Base-by-base conservation (phyloP, 305 asterid species). In the Fraxinus albicans region DNA sequence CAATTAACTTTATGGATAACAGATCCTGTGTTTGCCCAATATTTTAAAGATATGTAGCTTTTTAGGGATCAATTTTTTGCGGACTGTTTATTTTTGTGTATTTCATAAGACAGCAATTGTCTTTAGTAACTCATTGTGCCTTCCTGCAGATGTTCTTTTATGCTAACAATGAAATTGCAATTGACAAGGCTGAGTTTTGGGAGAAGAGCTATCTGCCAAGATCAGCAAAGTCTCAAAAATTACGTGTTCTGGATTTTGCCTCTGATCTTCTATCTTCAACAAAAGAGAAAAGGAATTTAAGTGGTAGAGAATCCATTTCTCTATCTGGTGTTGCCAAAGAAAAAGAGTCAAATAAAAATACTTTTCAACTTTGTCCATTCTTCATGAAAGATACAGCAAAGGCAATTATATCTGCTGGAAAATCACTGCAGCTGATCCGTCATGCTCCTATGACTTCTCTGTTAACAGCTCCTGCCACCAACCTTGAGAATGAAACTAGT, bases 141-240 rank as follows among this genome's bases (percentile, higher is more conserved):
- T 84, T 70, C 84, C 33, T 82, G 88, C 94, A 94, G 99, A 91
- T 93, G 95, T 96, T 95, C 88, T 96, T 96, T 86, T 90, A 86
- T 84, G 92, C 93, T 74, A 96, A 95, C 87, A 90, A 88, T 88
- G 87, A 50, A 82, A 90, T 94, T 86, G 86, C 96, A 42, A 93
- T 96, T 86, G 95, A 92, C 60, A 96, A 93, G 87, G 92, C 97
- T 84, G 99, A 94, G 83, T 96, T 94, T 87, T 96, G 99, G 99
- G 99, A 93, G 91, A 93, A 92, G 89, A 95, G 99, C 93, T 95
- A 92, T 86, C 88, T 88, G 85, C 94, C 84, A 29, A 90, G 97
- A 86, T 83, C 88, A 70, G 80, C 90, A 81, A 83, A 83, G 83
- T 80, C 87, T 79, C 87, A 84, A 76, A 94, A 91, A 79, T 80